Evolutionary conservation across 495 filamentous ascomycete species (phyloP), one percentile per base, ranked within the genome.

Genomic region (Podospora comata): DNA sequence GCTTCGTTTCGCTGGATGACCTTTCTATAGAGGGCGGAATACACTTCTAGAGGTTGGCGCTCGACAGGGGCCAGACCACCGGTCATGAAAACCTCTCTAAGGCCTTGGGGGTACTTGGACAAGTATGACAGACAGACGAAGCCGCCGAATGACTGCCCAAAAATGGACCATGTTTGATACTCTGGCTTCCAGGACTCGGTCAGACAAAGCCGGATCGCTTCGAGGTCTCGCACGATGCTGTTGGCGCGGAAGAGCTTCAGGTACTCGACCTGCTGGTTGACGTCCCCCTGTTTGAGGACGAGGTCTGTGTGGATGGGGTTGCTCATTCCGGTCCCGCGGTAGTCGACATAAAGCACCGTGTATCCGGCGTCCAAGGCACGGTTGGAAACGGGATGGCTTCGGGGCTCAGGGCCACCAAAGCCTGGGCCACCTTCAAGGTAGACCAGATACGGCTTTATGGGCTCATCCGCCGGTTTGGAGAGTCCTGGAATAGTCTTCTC

Each of bases 141-240:
- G 1, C 94, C 95, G 34, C 95, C 94, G 75, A 95, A 98, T 20
- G 90, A 93, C 79, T 97, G 94, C 13, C 95, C 95, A 60, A 96
- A 87, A 39, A 92, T 82, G 56, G 81, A 83, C 94, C 95, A 97
- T 79, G 90, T 90, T 72, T 87, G 85, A 73, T 91, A 87, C 18
- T 89, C 87, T 20, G 84, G 80, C 0, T 91, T 89, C 59, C 88
- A 91, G 20, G 90, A 87, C 4, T 82, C 78, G 0, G 90, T 94
- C 67, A 98, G 80, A 32, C 81, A 87, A 64, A 88, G 82, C 1
- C 94, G 85, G 23, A 98, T 87, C 11, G 93, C 92, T 72, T 98
- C 94, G 67, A 90, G 92, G 72, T 98, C 94, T 62, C 86, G 88
- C 39, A 98, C 93, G 60, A 92, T 94, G 69, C 83, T 94, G 78